Conservation (phyloP, 139 green algal species). For the Closterium sp. region DNA sequence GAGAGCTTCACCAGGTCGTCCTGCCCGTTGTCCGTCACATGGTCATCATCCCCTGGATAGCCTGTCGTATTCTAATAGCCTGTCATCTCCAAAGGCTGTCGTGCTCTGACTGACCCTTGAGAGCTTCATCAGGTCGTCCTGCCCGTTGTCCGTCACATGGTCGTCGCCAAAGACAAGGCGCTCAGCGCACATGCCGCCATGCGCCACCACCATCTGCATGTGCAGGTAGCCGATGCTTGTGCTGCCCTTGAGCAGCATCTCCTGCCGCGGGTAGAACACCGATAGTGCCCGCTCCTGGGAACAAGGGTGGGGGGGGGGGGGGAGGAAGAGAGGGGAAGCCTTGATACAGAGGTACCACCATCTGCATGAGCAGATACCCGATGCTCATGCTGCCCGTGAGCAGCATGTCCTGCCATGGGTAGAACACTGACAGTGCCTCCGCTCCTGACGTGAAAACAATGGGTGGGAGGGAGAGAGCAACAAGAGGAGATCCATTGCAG, state of each 20-base stretch:
- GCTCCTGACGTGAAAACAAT: conserved; percentile 4
- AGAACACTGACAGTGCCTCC: conserved; percentile 4
- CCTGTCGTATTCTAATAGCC: too few relatives aligned
- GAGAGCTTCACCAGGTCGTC: conserved; percentile 18
- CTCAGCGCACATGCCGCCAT: conserved; percentile 28
- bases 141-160: conserved; percentile 19
- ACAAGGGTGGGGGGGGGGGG: not conserved
- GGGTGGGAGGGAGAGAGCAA: not conserved
- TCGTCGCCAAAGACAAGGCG: conserved; percentile 27
- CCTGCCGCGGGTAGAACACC: conserved; percentile 36
- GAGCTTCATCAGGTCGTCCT: conserved; percentile 27
- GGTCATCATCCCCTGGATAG: too few relatives aligned
- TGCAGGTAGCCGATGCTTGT: conserved; percentile 29
- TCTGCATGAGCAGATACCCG: conserved; percentile 18
- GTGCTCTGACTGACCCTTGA: not conserved
- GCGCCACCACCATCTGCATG: conserved; percentile 45
- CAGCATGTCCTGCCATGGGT: conserved; percentile 17
- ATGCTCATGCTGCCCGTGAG: not conserved
- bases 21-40: conserved; percentile 18
- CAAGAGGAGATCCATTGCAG: too few relatives aligned
- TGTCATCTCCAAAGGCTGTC: not conserved
- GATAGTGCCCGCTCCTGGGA: conserved; percentile 20
- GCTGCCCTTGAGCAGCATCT: conserved; percentile 5
- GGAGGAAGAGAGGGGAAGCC: not conserved
- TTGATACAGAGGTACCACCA: conserved; percentile 21